Evolutionary conservation across 306 rosid genomes (phyloP).

Genomic region (Canavalia gladiata): DNA sequence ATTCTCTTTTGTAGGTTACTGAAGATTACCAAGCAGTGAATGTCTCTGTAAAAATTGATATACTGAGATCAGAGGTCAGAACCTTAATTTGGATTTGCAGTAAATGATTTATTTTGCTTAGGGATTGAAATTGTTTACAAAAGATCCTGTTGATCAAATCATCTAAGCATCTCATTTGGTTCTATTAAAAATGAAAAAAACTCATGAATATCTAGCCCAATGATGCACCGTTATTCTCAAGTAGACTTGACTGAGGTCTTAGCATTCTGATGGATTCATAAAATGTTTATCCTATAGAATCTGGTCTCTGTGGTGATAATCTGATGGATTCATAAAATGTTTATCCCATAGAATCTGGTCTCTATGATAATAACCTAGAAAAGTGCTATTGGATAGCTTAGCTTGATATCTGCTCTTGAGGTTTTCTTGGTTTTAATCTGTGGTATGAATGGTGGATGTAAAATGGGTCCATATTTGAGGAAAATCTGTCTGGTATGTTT

Average conservation of each 20-base stretch:
- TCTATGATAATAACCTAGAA: conserved; percentile 13
- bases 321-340: conserved; percentile 15
- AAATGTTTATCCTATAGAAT: conserved; percentile 12
- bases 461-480: conserved; percentile 6
- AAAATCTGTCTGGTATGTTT: not conserved
- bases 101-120: conserved; percentile 19
- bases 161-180: conserved; percentile 20
- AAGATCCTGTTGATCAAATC: conserved; percentile 4
- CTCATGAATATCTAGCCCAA: conserved; percentile 21
- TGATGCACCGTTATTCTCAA: not conserved
- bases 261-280: conserved; percentile 10
- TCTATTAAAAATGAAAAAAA: not conserved
- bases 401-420: conserved; percentile 30
- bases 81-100: conserved; percentile 30
- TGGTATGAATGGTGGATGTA: conserved; percentile 23
- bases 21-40: conserved; percentile 97
- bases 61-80: conserved; percentile 77
- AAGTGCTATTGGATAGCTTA: conserved; percentile 29
- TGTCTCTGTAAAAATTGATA: conserved; percentile 82
- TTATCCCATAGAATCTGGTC: conserved; percentile 8
- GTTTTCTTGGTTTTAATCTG: conserved; percentile 27
- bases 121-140: not conserved
- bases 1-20: conserved; percentile 75
- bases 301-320: conserved; percentile 25
- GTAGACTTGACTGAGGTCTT: not conserved